Conservation (phyloP, 1,139 yeast species). For the Yarrowia galli region DNA sequence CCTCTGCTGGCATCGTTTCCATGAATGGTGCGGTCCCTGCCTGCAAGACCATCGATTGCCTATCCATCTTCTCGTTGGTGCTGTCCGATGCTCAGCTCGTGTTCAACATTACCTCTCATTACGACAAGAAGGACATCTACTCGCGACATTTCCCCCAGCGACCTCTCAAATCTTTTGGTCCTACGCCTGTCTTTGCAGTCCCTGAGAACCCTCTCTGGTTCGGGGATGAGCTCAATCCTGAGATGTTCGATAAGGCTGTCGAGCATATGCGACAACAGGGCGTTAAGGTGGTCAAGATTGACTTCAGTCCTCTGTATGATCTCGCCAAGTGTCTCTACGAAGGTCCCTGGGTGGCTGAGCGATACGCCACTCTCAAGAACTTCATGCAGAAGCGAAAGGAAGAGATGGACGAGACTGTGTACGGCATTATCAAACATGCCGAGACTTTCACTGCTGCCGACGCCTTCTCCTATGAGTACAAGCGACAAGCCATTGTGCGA, state of each 20-base stretch:
- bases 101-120: constrained; percentile 71
- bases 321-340: constrained; percentile 91
- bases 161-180: constrained; percentile 66
- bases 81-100: constrained; percentile 82
- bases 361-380: constrained; percentile 81
- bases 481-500: constrained; percentile 77
- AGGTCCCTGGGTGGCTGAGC: constrained; percentile 99
- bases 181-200: constrained; percentile 70
- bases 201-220: constrained; percentile 79
- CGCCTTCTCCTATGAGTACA: constrained; percentile 82
- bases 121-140: constrained; percentile 77
- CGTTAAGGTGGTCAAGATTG: constrained; percentile 66
- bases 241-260: constrained; percentile 68
- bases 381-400: constrained; percentile 73
- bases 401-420: constrained; percentile 83
- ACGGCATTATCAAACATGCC: constrained; percentile 76
- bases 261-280: constrained; percentile 61
- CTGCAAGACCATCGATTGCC: constrained; percentile 92
- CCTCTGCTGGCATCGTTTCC: constrained; percentile 86
- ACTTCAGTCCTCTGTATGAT: constrained; percentile 76
- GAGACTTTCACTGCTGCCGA: constrained; percentile 80
- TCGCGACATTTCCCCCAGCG: constrained; percentile 77
- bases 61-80: constrained; percentile 81
- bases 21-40: constrained; percentile 96
- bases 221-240: constrained; percentile 80